Conservation (phyloP, 1,139 yeast genomes). For the Blastobotrys petasosporus region DNA sequence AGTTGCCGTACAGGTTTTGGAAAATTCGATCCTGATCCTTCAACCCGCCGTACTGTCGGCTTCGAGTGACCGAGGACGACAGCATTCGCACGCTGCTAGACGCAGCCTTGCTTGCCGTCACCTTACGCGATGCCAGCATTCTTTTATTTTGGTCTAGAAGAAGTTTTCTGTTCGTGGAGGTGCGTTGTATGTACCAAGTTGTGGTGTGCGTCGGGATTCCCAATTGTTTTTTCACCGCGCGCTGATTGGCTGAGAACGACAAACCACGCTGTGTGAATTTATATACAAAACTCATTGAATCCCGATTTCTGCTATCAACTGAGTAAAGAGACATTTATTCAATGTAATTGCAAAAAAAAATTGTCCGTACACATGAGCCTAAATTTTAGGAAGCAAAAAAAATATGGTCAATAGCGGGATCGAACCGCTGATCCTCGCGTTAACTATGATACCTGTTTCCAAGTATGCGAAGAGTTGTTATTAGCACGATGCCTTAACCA, state of each 20-base stretch:
- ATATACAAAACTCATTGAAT: background rate
- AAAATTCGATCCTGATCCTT: conserved; percentile 80
- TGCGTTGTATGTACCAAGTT: background rate
- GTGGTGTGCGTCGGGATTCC: background rate
- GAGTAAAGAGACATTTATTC: background rate
- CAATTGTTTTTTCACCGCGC: conserved; percentile 3
- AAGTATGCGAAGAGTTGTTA: conserved; percentile 3
- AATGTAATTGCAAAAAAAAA: background rate
- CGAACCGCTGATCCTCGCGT: conserved; percentile 7
- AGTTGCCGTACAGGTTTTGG: conserved; percentile 70
- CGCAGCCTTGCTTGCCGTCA: background rate
- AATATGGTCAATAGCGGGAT: conserved; percentile 6
- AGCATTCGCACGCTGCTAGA: conserved; percentile 8
- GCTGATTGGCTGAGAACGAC: conserved; percentile 1
- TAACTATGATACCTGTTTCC: background rate
- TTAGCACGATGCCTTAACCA: conserved; percentile 9
- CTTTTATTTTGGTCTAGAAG: background rate
- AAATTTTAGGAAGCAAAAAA: background rate
- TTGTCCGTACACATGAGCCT: background rate
- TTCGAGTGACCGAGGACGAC: conserved; percentile 28
- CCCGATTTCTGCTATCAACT: no score
- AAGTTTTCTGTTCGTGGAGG: background rate
- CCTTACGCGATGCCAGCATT: conserved; percentile 2
- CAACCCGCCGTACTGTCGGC: conserved; percentile 67
- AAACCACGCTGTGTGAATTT: background rate